These are phyloP conservation scores for Collybia nuda DNA, from an alignment of 768 basidiomycete species.

Conservation along the genomic window DNA sequence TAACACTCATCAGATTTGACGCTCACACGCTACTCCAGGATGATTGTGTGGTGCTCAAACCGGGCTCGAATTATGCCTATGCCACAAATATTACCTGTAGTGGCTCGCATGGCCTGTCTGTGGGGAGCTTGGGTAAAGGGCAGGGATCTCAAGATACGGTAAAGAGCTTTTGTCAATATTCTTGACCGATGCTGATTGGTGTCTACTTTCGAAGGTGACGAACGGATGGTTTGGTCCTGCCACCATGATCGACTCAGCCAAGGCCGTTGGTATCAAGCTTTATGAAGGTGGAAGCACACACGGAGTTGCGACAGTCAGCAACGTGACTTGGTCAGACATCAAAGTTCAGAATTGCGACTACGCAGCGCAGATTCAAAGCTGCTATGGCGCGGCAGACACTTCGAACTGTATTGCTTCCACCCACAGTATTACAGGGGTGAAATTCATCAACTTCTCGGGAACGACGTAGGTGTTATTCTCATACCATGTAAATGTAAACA, in stretches of 20 bases:
- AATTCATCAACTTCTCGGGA: constrained; percentile 23
- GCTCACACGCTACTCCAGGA: constrained; percentile 12
- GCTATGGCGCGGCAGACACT: constrained; percentile 22
- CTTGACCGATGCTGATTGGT: neutral
- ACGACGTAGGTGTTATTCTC: constrained; percentile 22
- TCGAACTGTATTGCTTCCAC: constrained; percentile 19
- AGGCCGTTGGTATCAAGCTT: constrained; percentile 31
- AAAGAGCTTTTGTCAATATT: neutral
- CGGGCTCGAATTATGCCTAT: constrained; percentile 24
- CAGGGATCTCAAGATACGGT: constrained; percentile 13
- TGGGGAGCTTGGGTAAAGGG: constrained; percentile 22
- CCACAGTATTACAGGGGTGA: constrained; percentile 21
- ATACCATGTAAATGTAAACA: neutral
- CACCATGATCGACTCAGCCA: constrained; percentile 28
- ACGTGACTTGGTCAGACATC: constrained; percentile 27
- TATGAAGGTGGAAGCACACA: constrained; percentile 26
- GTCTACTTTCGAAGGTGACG: constrained; percentile 13
- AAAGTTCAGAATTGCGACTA: constrained; percentile 29
- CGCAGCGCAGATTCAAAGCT: constrained; percentile 30
- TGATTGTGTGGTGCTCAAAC: constrained; percentile 30
- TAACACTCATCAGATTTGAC: neutral
- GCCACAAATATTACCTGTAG: constrained; percentile 28
- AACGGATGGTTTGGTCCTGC: constrained; percentile 26
- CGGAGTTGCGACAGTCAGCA: constrained; percentile 26
- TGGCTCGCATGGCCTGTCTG: constrained; percentile 29